phyloP scores from a whole-genome alignment of 1,284 basidiomycete genomes.

The Pseudozyma thailandica region DNA sequence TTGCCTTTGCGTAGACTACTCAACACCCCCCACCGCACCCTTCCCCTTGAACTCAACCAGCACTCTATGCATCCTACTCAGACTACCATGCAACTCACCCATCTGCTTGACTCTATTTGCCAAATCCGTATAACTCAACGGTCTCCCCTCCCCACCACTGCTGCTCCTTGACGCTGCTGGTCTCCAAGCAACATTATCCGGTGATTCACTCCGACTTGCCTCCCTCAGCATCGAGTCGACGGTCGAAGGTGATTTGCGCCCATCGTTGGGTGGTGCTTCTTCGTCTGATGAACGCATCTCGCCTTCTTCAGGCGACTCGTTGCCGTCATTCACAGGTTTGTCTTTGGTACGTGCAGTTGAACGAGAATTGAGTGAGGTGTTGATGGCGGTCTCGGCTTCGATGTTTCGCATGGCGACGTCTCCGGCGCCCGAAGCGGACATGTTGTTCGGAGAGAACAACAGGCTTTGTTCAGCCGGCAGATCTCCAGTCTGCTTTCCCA shows the following conservation, averaged over 20 bases:
- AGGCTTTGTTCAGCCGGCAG: constrained; percentile 17
- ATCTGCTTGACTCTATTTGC: constrained; percentile 22
- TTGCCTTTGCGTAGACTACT: too few relatives aligned
- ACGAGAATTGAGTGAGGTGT: constrained; percentile 24
- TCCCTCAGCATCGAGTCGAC: constrained; percentile 6
- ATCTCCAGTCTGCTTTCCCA: neutral
- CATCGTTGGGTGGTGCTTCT: constrained; percentile 2
- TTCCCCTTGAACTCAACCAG: constrained; percentile 40
- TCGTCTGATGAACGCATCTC: constrained; percentile 46
- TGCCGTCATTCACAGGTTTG: constrained; percentile 17
- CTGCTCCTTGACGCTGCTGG: neutral
- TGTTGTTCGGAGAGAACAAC: constrained; percentile 29
- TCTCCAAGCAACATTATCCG: constrained; percentile 38
- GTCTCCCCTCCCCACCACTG: neutral
- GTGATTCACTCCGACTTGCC: constrained; percentile 25
- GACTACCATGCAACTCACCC: constrained; percentile 37
- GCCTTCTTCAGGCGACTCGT: constrained; percentile 47
- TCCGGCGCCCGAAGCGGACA: neutral
- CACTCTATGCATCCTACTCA: constrained; percentile 45
- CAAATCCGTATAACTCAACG: constrained; percentile 38
- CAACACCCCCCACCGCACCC: neutral
- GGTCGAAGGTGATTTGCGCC: neutral
- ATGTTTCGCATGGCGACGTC: constrained; percentile 9
- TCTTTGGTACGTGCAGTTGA: neutral
- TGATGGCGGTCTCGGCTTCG: constrained; percentile 24